Conservation (phyloP, 1,284 basidiomycete species). For the Spongispora temasekensis region DNA sequence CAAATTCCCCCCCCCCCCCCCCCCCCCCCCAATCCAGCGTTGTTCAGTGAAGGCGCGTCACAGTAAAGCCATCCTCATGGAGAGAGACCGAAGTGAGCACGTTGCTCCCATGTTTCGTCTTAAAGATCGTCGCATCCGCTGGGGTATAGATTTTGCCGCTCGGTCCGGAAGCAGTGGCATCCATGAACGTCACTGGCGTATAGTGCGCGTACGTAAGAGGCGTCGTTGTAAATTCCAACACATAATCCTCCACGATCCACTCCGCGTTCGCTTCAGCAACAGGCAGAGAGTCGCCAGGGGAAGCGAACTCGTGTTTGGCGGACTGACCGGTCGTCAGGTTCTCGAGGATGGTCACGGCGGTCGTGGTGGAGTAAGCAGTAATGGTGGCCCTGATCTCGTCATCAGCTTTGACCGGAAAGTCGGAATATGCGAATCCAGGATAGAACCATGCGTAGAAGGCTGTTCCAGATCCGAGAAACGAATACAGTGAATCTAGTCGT, state of each 20-base stretch:
- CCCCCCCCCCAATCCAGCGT: too few species aligned
- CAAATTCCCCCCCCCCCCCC: too few species aligned
- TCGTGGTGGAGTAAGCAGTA: constrained; percentile 19
- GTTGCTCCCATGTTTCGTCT: too few species aligned
- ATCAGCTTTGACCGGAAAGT: constrained; percentile 15
- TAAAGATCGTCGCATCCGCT: constrained; percentile 7
- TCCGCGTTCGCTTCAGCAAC: constrained; percentile 20
- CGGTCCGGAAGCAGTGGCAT: constrained; percentile 14
- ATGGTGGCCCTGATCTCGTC: constrained; percentile 18
- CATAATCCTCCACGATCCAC: constrained; percentile 29
- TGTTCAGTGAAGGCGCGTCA: too few species aligned
- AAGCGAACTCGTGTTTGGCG: constrained; percentile 8
- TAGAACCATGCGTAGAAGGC: constrained; percentile 26
- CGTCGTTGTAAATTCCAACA: neutral
- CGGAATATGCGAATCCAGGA: neutral
- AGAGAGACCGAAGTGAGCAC: too few species aligned
- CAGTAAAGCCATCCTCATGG: too few species aligned
- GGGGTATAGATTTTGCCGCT: constrained; percentile 13
- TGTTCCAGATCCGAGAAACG: too few species aligned
- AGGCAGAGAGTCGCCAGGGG: constrained; percentile 19
- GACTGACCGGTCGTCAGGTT: constrained; percentile 16
- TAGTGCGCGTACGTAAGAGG: constrained; percentile 21
- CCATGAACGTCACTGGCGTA: constrained; percentile 18
- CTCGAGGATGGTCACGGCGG: constrained; percentile 18
- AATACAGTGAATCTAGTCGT: constrained; percentile 8